phyloP scores from a whole-genome alignment of 192 early-diverging fungal genomes.

The Glomus cerebriforme region DNA sequence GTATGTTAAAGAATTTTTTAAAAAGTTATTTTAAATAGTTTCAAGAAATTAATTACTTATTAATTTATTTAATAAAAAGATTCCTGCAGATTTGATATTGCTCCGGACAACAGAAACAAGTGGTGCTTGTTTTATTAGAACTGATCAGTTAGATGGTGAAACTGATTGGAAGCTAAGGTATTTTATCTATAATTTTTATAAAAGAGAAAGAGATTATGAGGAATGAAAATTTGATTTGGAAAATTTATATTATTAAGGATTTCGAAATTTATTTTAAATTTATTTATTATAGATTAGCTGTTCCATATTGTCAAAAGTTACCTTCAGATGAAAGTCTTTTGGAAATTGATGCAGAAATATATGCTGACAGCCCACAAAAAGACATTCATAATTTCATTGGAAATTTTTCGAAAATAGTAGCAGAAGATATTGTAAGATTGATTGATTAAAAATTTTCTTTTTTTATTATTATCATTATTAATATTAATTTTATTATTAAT shows the following conservation, averaged over 20 bases:
- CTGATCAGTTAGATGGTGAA: conserved; percentile 96
- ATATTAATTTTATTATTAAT: neutral
- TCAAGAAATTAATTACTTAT: neutral
- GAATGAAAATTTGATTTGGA: no score
- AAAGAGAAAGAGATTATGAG: no score
- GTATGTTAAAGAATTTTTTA: conserved; percentile 34
- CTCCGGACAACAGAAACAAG: conserved; percentile 78
- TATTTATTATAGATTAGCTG: conserved; percentile 60
- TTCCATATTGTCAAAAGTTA: conserved; percentile 78
- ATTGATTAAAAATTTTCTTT: neutral
- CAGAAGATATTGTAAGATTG: conserved; percentile 31
- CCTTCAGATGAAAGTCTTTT: conserved; percentile 61
- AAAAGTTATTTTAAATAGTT: neutral
- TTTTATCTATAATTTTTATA: no score
- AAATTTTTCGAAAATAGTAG: conserved; percentile 54
- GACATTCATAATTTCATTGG: conserved; percentile 93
- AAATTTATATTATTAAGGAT: no score
- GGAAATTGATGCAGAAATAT: conserved; percentile 67
- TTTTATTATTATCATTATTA: neutral
- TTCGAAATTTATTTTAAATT: neutral
- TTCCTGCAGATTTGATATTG: conserved; percentile 91
- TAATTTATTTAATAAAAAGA: conserved; percentile 37
- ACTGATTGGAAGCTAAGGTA: conserved; percentile 94
- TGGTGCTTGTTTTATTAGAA: conserved; percentile 93
- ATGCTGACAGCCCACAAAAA: conserved; percentile 90